Conservation (phyloP, 2,329 filamentous ascomycete species). For the Penicillium janthinellum region DNA sequence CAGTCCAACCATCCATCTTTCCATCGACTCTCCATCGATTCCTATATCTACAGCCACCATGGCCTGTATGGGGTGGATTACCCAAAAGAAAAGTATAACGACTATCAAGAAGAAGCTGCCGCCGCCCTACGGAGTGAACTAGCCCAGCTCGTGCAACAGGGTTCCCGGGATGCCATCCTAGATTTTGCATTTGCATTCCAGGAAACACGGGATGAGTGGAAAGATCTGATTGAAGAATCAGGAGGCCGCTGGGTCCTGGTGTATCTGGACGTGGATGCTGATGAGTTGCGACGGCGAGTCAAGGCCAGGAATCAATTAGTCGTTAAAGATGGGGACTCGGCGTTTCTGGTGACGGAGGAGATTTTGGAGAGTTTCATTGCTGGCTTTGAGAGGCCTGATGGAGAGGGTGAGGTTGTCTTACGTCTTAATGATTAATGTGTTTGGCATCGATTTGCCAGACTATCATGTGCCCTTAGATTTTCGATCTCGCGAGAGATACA, state of each 20-base stretch:
- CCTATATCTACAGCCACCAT: conserved; percentile 12
- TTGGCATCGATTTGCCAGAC: not conserved
- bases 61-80: conserved; percentile 14
- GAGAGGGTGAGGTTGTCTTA: conserved; percentile 12
- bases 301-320: conserved; percentile 12
- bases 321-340: conserved; percentile 16
- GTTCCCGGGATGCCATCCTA: conserved; percentile 8
- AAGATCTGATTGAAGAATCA: conserved; percentile 9
- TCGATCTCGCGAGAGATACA: not conserved
- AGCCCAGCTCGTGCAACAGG: conserved; percentile 7
- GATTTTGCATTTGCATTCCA: conserved; percentile 18
- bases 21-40: conserved; percentile 18
- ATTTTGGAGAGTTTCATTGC: conserved; percentile 12
- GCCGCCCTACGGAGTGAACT: conserved; percentile 6
- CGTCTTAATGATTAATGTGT: conserved; percentile 3
- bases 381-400: conserved; percentile 17
- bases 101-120: conserved; percentile 17
- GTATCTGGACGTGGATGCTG: conserved; percentile 14
- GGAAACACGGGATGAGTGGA: conserved; percentile 14
- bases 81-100: conserved; percentile 11
- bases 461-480: not conserved
- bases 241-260: conserved; percentile 13
- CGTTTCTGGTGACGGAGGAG: conserved; percentile 15
- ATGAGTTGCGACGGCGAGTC: conserved; percentile 17
- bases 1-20: conserved; percentile 14